Base-by-base conservation (phyloP, 148 eudicot species). In the Rhododendron griersonianum region DNA sequence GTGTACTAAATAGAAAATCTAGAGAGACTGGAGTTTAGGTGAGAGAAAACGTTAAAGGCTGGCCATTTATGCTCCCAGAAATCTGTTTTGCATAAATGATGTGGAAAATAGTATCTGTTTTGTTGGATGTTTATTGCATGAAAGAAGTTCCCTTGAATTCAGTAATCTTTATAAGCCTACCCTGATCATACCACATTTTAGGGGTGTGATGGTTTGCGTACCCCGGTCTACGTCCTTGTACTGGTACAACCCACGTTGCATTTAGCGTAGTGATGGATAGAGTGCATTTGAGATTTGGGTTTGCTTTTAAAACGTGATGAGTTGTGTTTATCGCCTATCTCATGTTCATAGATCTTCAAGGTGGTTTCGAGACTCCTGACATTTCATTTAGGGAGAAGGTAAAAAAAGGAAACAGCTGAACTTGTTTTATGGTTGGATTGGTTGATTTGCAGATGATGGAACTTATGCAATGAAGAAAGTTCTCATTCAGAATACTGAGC, bases 401-500 rank as follows among this genome's bases (percentile, higher is more conserved):
- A 82, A 57, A 55, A 25, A 25, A 33, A 1, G 3, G 35, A 7
- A 53, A 25, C 14, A 61, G 39, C 11, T 82, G 10, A 37, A 37
- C 35, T 61, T 41, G 75, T 37, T 82, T 61, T 61, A 37, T 39
- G 65, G 65, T 82, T 39, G n/a, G 75, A 33, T 82, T 85, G 81
- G 83, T 45, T 86, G 53, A 85, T 85, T 73, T 91, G 91, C 89
- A 97, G 99, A 92, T 88, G 99, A 97, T 90, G 99, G 98, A 81
- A 97, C 98, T 57, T 97, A 97, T 91, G 99, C 99, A 33, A 94
- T 97, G 98, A 97, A 95, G 94, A 97, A 95, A 91, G 99, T 95
- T 75, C 89, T 97, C 80, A 97, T 97, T 86, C 99, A 97, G 89
- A 94, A 89, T 83, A 93, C 79, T 78, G 99, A 97, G 87, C 99